Evolutionary conservation across 2,329 filamentous ascomycete genomes (phyloP).

Genomic region (Ceratocystis variospora): DNA sequence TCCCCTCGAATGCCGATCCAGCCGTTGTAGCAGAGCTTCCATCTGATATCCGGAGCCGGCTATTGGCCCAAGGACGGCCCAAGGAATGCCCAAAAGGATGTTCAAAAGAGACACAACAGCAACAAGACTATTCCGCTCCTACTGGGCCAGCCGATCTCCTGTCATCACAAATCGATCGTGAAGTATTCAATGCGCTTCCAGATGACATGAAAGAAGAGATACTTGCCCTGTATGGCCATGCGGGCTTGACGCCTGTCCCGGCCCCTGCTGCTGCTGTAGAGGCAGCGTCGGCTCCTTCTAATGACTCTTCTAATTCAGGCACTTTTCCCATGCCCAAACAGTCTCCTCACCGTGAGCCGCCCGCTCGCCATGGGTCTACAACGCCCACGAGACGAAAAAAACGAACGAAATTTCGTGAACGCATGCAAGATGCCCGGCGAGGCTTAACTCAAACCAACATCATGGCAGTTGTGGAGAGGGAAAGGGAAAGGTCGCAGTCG

Average conservation of each 20-base stretch:
- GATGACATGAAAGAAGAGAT: slow-evolving; percentile 77
- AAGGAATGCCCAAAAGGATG: neutral
- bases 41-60: slow-evolving; percentile 61
- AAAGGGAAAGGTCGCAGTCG: neutral
- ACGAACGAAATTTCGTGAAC: slow-evolving; percentile 35
- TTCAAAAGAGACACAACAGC: neutral
- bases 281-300: slow-evolving; percentile 23
- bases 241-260: slow-evolving; percentile 27
- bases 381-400: slow-evolving; percentile 25
- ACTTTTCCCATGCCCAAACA: neutral
- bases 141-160: slow-evolving; percentile 33
- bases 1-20: slow-evolving; percentile 72
- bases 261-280: slow-evolving; percentile 15
- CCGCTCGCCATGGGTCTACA: neutral
- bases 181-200: slow-evolving; percentile 70
- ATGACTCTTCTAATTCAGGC: neutral
- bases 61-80: slow-evolving; percentile 44
- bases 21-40: slow-evolving; percentile 74
- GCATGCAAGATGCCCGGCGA: slow-evolving; percentile 40
- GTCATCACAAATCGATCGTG: slow-evolving; percentile 71
- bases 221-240: slow-evolving; percentile 51
- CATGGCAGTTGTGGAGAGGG: neutral
- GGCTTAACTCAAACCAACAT: slow-evolving; percentile 64
- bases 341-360: neutral
- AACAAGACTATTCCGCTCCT: neutral